Evolutionary conservation across 177 flowering plant species (phyloP), one percentile per base, ranked within the genome.

Genomic region (Vitis hybrid): DNA sequence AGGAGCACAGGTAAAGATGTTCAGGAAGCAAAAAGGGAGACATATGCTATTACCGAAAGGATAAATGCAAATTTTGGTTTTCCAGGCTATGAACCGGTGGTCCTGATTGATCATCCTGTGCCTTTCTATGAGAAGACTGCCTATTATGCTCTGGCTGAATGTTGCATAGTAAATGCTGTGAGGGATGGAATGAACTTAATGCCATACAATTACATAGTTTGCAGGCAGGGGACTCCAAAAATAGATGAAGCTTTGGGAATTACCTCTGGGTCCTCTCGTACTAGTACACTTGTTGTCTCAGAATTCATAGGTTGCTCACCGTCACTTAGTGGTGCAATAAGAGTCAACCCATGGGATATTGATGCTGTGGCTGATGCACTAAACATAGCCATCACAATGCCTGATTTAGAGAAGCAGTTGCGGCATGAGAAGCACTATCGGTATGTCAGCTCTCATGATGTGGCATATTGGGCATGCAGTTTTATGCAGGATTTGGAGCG

Each of bases 251-350:
- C 77, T 65, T 28, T 81, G 62, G 80, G 67, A 7, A 31, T 70
- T 24, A 28, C 61, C 18, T 54, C 71, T 3, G 76, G 57, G 0
- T 53, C 75, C 13, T 79, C 82, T 56, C 81, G 63, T 17, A 69
- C 74, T 19, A 82, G 87, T 20, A 70, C 70, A 11, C 78, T 84
- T 19, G 81, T 84, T 50, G 75, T 84, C 4, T 84, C 87, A 1
- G 87, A 84, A 69, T 84, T 84, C 61, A 77, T 82, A 5, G 88
- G 88, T 18, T 84, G 88, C 59, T 82, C 88, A 7, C 88, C 88
- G 19, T 84, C 88, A 62, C 62, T 84, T 17, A 84, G 88, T 77
- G 87, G 87, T 0, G 87, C 87, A 14, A 76, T 84, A 15, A 76
- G 88, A 66, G 84, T 82, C n/a, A 84, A 84, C 52, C 88, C 87